Conservation (phyloP, 2,329 filamentous ascomycete genomes). For the Apiospora koreana region DNA sequence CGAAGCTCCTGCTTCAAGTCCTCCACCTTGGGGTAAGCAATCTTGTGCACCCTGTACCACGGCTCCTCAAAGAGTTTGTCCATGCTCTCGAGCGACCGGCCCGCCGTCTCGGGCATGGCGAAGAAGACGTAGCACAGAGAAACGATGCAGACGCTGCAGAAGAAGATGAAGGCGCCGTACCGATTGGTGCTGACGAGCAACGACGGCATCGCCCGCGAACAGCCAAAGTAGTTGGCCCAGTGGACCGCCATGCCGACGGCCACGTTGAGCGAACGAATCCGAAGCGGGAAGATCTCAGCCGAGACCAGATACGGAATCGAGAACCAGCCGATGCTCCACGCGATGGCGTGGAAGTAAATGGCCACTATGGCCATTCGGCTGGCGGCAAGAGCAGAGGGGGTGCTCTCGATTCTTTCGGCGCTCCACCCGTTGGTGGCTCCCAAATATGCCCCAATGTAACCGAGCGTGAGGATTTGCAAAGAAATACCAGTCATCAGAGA, state of each 20-base stretch:
- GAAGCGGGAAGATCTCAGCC: constrained; percentile 45
- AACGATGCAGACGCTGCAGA: constrained; percentile 27
- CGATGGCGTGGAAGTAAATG: constrained; percentile 45
- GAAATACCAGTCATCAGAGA: constrained; percentile 36
- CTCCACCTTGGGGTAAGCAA: constrained; percentile 30
- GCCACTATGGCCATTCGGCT: constrained; percentile 41
- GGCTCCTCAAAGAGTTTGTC: constrained; percentile 30
- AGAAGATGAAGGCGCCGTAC: constrained; percentile 34
- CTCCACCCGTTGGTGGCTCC: constrained; percentile 29
- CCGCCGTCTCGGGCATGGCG: constrained; percentile 34
- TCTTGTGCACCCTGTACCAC: constrained; percentile 31
- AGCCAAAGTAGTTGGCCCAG: constrained; percentile 38
- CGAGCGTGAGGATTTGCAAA: constrained; percentile 33
- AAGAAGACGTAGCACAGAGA: constrained; percentile 34
- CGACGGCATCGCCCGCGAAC: constrained; percentile 35
- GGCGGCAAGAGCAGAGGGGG: constrained; percentile 28
- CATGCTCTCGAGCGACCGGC: constrained; percentile 32
- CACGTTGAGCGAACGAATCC: constrained; percentile 41
- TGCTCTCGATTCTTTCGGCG: constrained; percentile 17
- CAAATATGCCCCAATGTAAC: constrained; percentile 32
- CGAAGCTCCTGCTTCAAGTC: constrained; percentile 17
- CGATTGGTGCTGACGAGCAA: constrained; percentile 33
- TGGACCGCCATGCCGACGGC: constrained; percentile 46
- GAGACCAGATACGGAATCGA: constrained; percentile 46
- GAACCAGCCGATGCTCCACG: constrained; percentile 50